These are phyloP conservation scores for Penicillium thymicola DNA, from an alignment of 2,329 filamentous ascomycete species.

Conservation along the genomic window DNA sequence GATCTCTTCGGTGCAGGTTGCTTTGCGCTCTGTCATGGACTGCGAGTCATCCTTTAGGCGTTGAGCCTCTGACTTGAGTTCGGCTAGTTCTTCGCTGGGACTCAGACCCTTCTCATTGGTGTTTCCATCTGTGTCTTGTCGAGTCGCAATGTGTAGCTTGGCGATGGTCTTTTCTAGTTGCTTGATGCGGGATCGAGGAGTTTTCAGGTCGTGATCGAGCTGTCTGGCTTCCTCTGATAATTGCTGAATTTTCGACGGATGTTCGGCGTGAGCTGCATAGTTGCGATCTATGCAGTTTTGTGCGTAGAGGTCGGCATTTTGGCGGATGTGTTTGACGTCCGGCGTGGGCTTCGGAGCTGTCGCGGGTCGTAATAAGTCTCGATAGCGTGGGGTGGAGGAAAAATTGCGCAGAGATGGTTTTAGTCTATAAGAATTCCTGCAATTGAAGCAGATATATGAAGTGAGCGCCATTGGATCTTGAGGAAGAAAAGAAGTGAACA, in stretches of 20 bases:
- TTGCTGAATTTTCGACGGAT: slow-evolving; percentile 52
- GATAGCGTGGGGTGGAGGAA: slow-evolving; percentile 19
- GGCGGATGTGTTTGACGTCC: slow-evolving; percentile 85
- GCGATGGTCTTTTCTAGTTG: slow-evolving; percentile 43
- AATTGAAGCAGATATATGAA: slow-evolving; percentile 36
- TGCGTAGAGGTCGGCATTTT: slow-evolving; percentile 75
- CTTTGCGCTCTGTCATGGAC: slow-evolving; percentile 31
- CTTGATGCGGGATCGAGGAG: slow-evolving; percentile 44
- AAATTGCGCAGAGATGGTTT: slow-evolving; percentile 19
- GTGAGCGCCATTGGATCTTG: slow-evolving; percentile 23
- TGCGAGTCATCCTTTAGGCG: slow-evolving; percentile 37
- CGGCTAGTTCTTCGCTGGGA: slow-evolving; percentile 22
- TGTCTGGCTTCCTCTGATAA: slow-evolving; percentile 37
- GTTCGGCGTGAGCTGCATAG: slow-evolving; percentile 58
- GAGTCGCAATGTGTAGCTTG: slow-evolving; percentile 29
- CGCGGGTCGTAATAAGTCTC: slow-evolving; percentile 53
- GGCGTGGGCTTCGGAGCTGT: slow-evolving; percentile 75
- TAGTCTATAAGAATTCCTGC: slow-evolving; percentile 23
- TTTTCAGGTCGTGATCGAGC: slow-evolving; percentile 41
- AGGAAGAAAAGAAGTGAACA: slow-evolving; percentile 7
- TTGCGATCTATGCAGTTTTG: slow-evolving; percentile 83
- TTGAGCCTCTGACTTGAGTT: slow-evolving; percentile 39
- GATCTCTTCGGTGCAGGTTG: slow-evolving; percentile 57
- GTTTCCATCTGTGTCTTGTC: slow-evolving; percentile 14
- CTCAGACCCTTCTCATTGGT: neutral